phyloP scores from a whole-genome alignment of 2,329 filamentous ascomycete genomes.

The Monilinia vaccinii-corymbosi region DNA sequence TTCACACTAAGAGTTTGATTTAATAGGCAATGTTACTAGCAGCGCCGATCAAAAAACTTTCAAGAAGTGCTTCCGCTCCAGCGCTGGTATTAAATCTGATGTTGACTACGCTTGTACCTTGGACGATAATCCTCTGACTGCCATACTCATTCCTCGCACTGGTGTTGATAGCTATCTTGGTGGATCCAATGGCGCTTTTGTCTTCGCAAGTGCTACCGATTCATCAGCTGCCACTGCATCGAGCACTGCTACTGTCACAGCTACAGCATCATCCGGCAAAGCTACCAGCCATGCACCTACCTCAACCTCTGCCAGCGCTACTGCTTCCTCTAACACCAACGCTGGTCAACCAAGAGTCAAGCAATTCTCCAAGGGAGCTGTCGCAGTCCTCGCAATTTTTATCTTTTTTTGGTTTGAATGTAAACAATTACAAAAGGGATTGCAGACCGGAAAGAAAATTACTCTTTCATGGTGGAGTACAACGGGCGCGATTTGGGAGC shows the following conservation, averaged over 20 bases:
- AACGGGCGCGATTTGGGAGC: background rate
- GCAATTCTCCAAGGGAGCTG: conserved; percentile 8
- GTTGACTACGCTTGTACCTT: conserved; percentile 1
- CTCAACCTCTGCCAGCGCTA: background rate
- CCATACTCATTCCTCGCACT: too few species aligned
- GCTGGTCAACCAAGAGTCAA: background rate
- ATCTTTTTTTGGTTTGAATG: background rate
- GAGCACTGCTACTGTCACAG: background rate
- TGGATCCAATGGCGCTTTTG: conserved; percentile 1
- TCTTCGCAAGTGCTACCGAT: background rate
- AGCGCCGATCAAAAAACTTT: conserved; percentile 2
- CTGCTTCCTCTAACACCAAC: background rate
- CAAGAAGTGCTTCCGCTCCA: background rate
- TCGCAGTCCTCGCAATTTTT: conserved; percentile 5
- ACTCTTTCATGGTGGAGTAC: background rate
- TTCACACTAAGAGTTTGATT: too few species aligned
- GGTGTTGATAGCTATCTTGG: too few species aligned
- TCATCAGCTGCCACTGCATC: background rate
- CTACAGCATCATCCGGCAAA: background rate
- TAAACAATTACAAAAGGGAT: background rate
- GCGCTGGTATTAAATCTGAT: background rate
- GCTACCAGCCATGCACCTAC: background rate
- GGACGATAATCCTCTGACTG: background rate
- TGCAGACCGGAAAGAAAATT: background rate
- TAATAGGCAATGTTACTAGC: conserved; percentile 1